phyloP scores from a whole-genome alignment of 306 rosid species.

The Echinosophora koreensis region DNA sequence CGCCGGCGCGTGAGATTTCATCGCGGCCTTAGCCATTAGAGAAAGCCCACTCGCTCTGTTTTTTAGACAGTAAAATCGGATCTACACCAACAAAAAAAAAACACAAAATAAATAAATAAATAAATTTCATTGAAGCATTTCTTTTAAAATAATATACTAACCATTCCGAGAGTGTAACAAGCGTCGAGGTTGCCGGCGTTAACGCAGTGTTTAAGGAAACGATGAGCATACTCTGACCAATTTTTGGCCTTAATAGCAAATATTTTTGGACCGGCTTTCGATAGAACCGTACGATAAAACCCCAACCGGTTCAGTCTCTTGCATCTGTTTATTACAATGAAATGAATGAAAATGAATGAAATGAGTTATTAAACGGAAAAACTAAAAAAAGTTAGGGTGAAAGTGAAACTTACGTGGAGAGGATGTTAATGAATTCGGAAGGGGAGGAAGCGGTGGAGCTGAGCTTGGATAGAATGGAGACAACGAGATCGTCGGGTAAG shows the following conservation, averaged over 20 bases:
- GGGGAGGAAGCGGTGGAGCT: conserved; percentile 77
- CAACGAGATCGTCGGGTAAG: conserved; percentile 77
- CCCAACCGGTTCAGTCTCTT: conserved; percentile 69
- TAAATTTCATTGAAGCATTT: too few species aligned
- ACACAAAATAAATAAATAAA: background rate
- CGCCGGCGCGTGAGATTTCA: conserved; percentile 72
- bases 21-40: conserved; percentile 83
- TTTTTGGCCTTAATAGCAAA: conserved; percentile 58
- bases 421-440: conserved; percentile 60
- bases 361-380: too few species aligned
- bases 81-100: conserved; percentile 48
- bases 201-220: conserved; percentile 69
- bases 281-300: conserved; percentile 66
- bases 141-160: conserved; percentile 45
- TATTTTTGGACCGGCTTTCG: conserved; percentile 64
- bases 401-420: conserved; percentile 61
- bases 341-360: background rate
- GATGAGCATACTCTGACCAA: conserved; percentile 77
- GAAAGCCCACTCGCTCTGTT: conserved; percentile 73
- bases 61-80: conserved; percentile 85
- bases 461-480: conserved; percentile 72
- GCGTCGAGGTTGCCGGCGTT: conserved; percentile 85
- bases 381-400: too few species aligned
- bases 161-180: conserved; percentile 92
- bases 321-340: conserved; percentile 56